Base-by-base conservation (phyloP, 768 basidiomycete genomes). In the Leucocoprinus sp. region DNA sequence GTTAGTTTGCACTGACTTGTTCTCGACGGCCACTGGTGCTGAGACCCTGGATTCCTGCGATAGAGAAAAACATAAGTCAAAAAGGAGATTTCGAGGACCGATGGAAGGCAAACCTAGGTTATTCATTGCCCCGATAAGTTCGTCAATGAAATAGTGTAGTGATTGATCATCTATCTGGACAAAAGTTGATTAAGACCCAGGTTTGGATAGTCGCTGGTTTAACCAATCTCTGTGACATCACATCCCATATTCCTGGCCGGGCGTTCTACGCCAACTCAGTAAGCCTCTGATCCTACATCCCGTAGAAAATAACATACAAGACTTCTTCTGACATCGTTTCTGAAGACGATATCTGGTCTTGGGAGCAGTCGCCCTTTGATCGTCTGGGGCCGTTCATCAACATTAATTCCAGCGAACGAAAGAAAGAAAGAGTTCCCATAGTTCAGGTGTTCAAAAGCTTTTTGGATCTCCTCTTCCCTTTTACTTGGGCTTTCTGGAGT, bases 341-440 rank as follows among this genome's bases (percentile, higher is more conserved):
- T 24, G 23, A 69, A 72, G 5, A 49, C 18, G 21, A 72, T 66
- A 0, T 41, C 36, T 0, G 69, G 68, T 0, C 60, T 51, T 2
- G 59, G 53, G 1, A 72, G 55, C 23, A 68, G 42, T 19, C 67
- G 64, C 0, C 71, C 70, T 2, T 57, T 55, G 2, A 72, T 61
- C 0, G 52, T 7, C 8, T 63, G 50, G 1, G 70, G 67, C 1
- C 35, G 14, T 1, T 54, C 47, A 6, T 55, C 43, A 0, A 76
- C 57, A 5, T 33, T 42, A 44, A 77, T 63, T 3, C 63, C 63
- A 0, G 73, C 67, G 15, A 67, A 67, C 17, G 48, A 48, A 22
- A 76, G 54, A 43, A 69, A 75, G 6, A 65, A 55, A 0, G 75
- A 75, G 0, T 63, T 57, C 0, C 48, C 41, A 28, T 64, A 62